phyloP scores from a whole-genome alignment of 345 rosid species.

The Theobroma cacao region DNA sequence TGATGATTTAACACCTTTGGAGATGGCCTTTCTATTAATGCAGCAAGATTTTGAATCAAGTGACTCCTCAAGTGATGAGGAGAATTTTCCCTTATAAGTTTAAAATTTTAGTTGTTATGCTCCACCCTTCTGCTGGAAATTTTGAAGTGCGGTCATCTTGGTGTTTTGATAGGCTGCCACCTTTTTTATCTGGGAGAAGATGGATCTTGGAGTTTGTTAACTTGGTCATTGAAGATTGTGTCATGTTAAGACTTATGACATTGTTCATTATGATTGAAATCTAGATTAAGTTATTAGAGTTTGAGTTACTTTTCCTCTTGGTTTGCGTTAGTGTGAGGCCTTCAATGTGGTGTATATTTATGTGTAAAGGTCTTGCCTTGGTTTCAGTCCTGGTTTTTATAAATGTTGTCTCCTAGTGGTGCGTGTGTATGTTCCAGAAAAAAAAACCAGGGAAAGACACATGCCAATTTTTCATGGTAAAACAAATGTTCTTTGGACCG shows the following conservation, averaged over 20 bases:
- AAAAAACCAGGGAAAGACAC: not conserved
- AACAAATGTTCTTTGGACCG: not conserved
- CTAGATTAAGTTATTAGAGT: not conserved
- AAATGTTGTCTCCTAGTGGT: not conserved
- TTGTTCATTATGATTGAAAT: not conserved
- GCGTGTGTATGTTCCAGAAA: not conserved
- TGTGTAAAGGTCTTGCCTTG: not conserved
- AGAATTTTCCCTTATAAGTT: not conserved
- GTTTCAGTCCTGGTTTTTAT: not conserved
- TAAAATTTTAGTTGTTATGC: not conserved
- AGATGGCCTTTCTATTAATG: slow-evolving; percentile 49
- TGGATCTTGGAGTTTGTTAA: not conserved
- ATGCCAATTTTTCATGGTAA: not conserved
- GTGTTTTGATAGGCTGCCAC: not conserved
- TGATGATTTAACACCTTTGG: slow-evolving; percentile 38
- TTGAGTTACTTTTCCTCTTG: not conserved
- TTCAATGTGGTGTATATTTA: not conserved
- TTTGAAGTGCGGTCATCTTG: not conserved
- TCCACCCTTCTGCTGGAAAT: not conserved
- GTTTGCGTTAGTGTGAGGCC: not conserved
- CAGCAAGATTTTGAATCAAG: slow-evolving; percentile 43
- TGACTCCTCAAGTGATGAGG: slow-evolving; percentile 27
- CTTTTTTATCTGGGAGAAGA: not conserved
- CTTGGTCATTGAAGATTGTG: not conserved
- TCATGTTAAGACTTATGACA: not conserved